Evolutionary conservation across 1,284 basidiomycete species (phyloP).

Genomic region (Exobasidium rhododendri): DNA sequence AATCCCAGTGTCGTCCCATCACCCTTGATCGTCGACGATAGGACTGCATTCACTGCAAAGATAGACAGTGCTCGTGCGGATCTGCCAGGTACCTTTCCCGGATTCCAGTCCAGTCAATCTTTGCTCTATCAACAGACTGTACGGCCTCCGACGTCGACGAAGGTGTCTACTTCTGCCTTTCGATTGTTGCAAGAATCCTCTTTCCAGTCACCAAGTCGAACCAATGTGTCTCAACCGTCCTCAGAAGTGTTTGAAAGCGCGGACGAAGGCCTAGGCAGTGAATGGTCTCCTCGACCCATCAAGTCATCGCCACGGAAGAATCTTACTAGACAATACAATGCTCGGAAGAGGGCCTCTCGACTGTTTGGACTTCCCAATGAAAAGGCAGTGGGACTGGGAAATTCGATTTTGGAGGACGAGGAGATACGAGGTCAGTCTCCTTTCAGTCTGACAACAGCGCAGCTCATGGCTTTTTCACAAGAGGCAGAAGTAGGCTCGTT

Average conservation of each 20-base stretch:
- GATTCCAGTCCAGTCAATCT: not conserved
- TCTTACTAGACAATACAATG: not conserved
- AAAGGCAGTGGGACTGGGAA: not conserved
- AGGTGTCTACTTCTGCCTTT: not conserved
- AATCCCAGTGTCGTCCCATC: not conserved
- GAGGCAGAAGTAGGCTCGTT: not conserved
- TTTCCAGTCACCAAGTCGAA: not conserved
- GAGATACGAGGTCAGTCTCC: not conserved
- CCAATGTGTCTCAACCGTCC: not conserved
- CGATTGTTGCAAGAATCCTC: not conserved
- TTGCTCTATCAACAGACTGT: not conserved
- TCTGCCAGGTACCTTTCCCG: not conserved
- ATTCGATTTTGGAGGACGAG: not conserved
- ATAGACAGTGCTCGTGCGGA: not conserved
- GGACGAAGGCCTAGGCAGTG: not conserved
- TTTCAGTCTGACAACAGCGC: not conserved
- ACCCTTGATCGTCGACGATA: not conserved
- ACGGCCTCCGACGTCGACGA: not conserved
- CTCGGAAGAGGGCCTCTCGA: not conserved
- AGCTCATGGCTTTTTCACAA: not conserved
- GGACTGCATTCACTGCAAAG: not conserved
- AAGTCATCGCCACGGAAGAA: not conserved
- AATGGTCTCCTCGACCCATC: not conserved
- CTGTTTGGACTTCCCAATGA: not conserved
- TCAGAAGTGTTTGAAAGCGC: not conserved